Percentiles rank a stretch among this genome's conserved stretches.
Evolutionary conservation across 1,284 basidiomycete species (phyloP).

Genomic region (Cystobasidium sp.): DNA sequence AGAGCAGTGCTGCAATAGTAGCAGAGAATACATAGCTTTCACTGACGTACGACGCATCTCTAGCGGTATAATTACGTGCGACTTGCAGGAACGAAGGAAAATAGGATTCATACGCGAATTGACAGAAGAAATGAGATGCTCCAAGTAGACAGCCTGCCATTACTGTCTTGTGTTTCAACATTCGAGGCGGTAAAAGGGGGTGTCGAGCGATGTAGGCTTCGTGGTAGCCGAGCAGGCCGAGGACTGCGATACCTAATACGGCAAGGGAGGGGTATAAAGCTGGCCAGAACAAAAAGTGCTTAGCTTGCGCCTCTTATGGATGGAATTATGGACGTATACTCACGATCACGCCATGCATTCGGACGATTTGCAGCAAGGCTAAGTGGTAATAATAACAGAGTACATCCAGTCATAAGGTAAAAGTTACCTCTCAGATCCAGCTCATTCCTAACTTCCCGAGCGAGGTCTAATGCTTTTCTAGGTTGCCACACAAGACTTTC

Average conservation of each 20-base stretch:
- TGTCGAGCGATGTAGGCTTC: constrained; percentile 48
- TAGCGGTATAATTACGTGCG: constrained; percentile 51
- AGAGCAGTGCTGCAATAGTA: constrained; percentile 51
- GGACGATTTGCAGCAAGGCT: constrained; percentile 49
- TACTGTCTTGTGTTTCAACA: constrained; percentile 52
- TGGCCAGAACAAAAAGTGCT: neutral
- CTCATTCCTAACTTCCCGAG: constrained; percentile 44
- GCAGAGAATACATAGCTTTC: constrained; percentile 54
- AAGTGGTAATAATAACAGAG: constrained; percentile 51
- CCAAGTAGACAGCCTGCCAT: constrained; percentile 51
- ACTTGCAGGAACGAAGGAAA: constrained; percentile 54
- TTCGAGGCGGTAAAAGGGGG: constrained; percentile 52
- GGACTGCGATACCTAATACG: constrained; percentile 45
- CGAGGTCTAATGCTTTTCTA: constrained; percentile 18
- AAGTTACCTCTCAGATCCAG: constrained; percentile 52
- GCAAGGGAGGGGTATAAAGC: constrained; percentile 48
- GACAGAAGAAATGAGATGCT: constrained; percentile 53
- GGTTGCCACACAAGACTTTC: constrained; percentile 35
- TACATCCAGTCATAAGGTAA: constrained; percentile 50
- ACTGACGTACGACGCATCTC: constrained; percentile 53
- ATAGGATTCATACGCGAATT: constrained; percentile 52
- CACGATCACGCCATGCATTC: constrained; percentile 50
- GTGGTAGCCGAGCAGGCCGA: constrained; percentile 52
- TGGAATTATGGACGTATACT: constrained; percentile 25
- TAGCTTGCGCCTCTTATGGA: neutral